Evolutionary conservation across 2,329 filamentous ascomycete species (phyloP).

Genomic region (Arthroderma uncinatum): DNA sequence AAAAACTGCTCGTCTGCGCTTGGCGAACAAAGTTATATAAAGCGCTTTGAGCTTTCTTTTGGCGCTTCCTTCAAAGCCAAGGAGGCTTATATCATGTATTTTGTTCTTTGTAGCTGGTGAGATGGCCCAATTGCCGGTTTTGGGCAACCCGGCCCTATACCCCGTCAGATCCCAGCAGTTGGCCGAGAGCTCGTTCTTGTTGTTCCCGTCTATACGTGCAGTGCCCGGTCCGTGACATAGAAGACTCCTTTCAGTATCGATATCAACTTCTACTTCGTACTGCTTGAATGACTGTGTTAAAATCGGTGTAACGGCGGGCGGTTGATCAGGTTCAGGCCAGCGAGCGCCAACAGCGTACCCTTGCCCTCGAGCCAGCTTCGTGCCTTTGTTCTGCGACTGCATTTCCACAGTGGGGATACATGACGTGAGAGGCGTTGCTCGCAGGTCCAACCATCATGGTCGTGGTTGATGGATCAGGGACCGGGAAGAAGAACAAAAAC

Average conservation of each 20-base stretch:
- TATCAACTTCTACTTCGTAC: too few species aligned
- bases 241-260: too few species aligned
- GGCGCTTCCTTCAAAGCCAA: constrained; percentile 2
- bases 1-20: background rate
- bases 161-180: background rate
- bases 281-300: too few species aligned
- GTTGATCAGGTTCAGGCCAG: background rate
- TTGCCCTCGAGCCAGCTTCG: too few species aligned
- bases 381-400: too few species aligned
- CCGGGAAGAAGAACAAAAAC: background rate
- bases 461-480: background rate
- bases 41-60: background rate
- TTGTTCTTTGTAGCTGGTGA: background rate
- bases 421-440: background rate
- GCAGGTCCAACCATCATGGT: too few species aligned
- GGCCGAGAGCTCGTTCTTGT: background rate
- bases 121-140: background rate
- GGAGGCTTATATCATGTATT: background rate
- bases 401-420: background rate
- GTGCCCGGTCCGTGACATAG: background rate
- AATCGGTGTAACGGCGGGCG: background rate
- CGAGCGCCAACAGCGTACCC: too few species aligned
- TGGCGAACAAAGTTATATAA: background rate
- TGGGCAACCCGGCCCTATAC: background rate
- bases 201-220: background rate